phyloP scores from a whole-genome alignment of 1,284 basidiomycete genomes.

The Cutaneotrichosporon sp. region DNA sequence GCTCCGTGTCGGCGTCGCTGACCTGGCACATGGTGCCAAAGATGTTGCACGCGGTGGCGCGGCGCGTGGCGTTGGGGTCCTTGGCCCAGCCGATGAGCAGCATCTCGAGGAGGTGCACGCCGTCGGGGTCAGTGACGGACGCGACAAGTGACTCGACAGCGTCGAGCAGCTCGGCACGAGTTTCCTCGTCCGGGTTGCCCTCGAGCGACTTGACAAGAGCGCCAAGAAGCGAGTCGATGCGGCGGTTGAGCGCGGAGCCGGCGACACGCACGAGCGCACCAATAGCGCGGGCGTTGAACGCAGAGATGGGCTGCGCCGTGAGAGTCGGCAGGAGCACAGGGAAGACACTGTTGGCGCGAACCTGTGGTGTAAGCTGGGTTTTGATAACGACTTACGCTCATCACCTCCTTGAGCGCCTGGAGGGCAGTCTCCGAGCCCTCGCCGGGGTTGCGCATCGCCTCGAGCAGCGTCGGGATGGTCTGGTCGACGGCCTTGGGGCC shows the following conservation, averaged over 20 bases:
- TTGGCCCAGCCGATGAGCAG: constrained; percentile 86
- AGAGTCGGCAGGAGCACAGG: constrained; percentile 95
- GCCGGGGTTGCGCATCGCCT: constrained; percentile 85
- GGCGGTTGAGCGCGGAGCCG: constrained; percentile 77
- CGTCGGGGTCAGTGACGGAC: constrained; percentile 76
- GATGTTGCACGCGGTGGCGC: constrained; percentile 70
- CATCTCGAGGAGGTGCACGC: constrained; percentile 81
- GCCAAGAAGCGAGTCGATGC: constrained; percentile 68
- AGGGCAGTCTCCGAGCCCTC: constrained; percentile 91
- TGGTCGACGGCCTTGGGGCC: constrained; percentile 91
- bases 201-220: constrained; percentile 66
- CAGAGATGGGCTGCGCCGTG: constrained; percentile 81
- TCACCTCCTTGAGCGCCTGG: constrained; percentile 83
- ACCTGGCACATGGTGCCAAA: constrained; percentile 77
- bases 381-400: constrained; percentile 57
- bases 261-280: constrained; percentile 89
- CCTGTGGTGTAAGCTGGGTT: too few relatives aligned
- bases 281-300: constrained; percentile 92
- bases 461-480: constrained; percentile 90
- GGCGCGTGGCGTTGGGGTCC: constrained; percentile 61
- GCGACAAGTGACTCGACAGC: constrained; percentile 64
- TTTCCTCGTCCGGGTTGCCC: constrained; percentile 61
- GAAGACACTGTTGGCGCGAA: constrained; percentile 87
- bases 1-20: constrained; percentile 64
- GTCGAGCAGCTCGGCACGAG: constrained; percentile 66